These are phyloP conservation scores for Cercospora nicotianae DNA, from an alignment of 2,329 filamentous ascomycete genomes.

Conservation along the genomic window DNA sequence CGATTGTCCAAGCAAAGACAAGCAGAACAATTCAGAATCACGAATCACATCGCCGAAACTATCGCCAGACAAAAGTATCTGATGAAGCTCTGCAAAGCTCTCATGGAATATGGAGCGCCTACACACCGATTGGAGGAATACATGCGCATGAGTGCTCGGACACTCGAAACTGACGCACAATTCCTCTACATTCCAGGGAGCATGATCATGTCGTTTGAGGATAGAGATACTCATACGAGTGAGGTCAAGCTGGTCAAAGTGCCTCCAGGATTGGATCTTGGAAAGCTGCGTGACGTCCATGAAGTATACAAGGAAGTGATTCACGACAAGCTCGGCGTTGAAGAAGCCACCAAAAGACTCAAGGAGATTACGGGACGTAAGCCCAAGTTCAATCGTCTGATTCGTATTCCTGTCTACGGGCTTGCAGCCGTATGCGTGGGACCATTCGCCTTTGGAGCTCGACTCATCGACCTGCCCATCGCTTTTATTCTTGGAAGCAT, in stretches of 20 bases:
- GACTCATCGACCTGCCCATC: conserved; percentile 74
- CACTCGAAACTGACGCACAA: conserved; percentile 83
- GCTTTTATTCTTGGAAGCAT: conserved; percentile 74
- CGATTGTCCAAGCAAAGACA: conserved; percentile 39
- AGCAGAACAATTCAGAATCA: conserved; percentile 58
- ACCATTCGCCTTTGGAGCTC: conserved; percentile 75
- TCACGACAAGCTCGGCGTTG: conserved; percentile 70
- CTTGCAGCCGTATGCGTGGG: conserved; percentile 74
- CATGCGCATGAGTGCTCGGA: conserved; percentile 84
- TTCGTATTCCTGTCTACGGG: conserved; percentile 67
- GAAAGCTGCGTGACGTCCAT: conserved; percentile 71
- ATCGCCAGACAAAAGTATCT: conserved; percentile 80
- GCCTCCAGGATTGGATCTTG: conserved; percentile 69
- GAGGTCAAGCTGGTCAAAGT: conserved; percentile 74
- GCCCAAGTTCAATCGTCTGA: conserved; percentile 53
- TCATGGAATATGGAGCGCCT: conserved; percentile 89
- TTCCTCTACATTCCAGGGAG: conserved; percentile 88
- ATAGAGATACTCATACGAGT: conserved; percentile 70
- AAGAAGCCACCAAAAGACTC: conserved; percentile 65
- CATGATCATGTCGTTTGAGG: conserved; percentile 92
- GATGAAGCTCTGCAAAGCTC: conserved; percentile 75
- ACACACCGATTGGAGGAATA: conserved; percentile 91
- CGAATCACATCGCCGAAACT: conserved; percentile 64
- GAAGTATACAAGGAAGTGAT: conserved; percentile 79
- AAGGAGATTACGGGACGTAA: conserved; percentile 62